Evolutionary conservation across 768 basidiomycete genomes (phyloP).

Genomic region (Boletus sp.): DNA sequence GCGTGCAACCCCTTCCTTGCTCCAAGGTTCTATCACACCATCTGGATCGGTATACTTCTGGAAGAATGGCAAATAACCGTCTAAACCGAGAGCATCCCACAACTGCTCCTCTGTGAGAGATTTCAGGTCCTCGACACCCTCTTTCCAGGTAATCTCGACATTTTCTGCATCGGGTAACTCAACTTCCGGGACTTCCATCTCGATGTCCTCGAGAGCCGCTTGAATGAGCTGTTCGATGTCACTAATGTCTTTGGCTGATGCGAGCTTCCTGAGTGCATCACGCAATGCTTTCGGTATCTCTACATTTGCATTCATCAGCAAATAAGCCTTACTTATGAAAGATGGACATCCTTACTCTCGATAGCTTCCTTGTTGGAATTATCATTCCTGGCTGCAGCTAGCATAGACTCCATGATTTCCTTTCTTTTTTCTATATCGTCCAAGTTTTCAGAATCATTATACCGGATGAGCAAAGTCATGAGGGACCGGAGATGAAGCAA

Average conservation of each 20-base stretch:
- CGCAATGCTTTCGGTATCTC: not conserved
- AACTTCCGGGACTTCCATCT: not conserved
- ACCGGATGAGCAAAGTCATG: not conserved
- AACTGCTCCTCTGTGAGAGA: not conserved
- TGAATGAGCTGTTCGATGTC: not conserved
- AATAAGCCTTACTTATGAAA: not conserved
- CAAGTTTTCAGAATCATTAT: not conserved
- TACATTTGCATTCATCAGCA: not conserved
- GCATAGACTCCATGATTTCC: not conserved
- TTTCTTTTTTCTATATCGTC: not conserved
- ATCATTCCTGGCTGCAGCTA: not conserved
- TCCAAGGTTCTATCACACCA: slow-evolving; percentile 5
- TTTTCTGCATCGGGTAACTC: not conserved
- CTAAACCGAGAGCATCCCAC: not conserved
- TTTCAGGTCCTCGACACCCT: not conserved
- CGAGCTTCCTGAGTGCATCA: not conserved
- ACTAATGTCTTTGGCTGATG: not conserved
- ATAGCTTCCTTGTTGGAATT: not conserved
- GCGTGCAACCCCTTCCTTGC: slow-evolving; percentile 1
- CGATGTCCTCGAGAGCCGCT: not conserved
- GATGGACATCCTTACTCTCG: not conserved
- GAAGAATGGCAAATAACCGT: slow-evolving; percentile 4
- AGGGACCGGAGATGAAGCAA: not conserved
- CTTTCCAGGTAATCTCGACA: not conserved
- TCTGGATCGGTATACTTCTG: not conserved